Evolutionary conservation across 2,329 filamentous ascomycete genomes (phyloP), one percentile per base, ranked within the genome.

Genomic region (Aspergillus sp.): DNA sequence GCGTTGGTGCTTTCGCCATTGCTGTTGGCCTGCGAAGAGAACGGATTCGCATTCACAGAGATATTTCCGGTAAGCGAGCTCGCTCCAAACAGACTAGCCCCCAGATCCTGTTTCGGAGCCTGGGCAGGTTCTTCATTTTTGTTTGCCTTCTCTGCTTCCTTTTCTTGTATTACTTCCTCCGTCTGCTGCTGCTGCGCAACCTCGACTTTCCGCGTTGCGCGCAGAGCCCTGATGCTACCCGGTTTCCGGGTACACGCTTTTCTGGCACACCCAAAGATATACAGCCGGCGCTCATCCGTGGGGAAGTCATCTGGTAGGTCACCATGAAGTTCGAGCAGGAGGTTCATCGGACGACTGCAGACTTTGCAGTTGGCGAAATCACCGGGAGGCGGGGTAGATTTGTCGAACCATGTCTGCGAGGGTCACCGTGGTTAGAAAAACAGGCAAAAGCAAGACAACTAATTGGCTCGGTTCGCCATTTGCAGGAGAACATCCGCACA

Each of bases 301-400:
- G 89, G 86, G 60, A 95, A 96, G 42, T 81, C 78, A 46, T 91
- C 85, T 9, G 89, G 90, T 3, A 97, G 77, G 63, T 96, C 89
- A 58, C 82, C 90, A 67, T 98, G 88, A 29, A 98, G 78, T 67
- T 98, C 89, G 41, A 98, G 78, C 3, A 98, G 79, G 7, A 97
- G 77, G 1, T 81, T 83, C 80, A 96, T 88, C 44, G 88, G 70
- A 44, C 82, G 79, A 55, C 88, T 86, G 79, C 93, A 98, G 54
- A 86, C 78, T 68, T 86, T 88, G 73, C 93, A 98, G 68, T 83
- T 85, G 26, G 86, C 88, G 7, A 94, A 77, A 1, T 83, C 74
- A 27, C 85, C 85, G 1, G 87, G 86, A 5, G 91, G 86, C 3
- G 85, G 75, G 36, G 76, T 79, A 45, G 76, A 72, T n/a, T 77